Conservation (phyloP, 805 yeast genomes). For the Wickerhamiella hasegawae region DNA sequence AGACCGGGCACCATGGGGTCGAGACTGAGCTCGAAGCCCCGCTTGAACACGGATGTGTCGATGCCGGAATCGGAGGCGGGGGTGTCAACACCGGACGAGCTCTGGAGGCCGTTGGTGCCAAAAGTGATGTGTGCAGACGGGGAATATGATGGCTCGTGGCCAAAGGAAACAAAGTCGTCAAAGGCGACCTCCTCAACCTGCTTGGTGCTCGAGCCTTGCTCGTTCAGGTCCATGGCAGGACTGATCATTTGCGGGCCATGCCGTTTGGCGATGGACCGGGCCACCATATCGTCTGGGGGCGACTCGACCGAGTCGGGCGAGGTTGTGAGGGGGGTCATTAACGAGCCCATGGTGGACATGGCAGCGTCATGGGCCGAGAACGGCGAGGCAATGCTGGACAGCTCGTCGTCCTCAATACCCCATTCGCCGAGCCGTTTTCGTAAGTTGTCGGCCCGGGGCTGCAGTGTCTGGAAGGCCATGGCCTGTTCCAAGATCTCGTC, state of each 20-base stretch:
- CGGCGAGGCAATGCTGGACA: conserved; percentile 1
- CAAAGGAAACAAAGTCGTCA: background rate
- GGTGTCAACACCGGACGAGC: background rate
- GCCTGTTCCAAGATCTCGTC: conserved; percentile 4
- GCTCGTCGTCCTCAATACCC: conserved; percentile 3
- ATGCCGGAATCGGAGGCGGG: background rate
- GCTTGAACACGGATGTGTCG: no score
- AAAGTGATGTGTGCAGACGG: no score
- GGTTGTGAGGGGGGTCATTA: conserved; percentile 7
- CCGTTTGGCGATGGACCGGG: no score
- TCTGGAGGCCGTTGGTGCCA: no score
- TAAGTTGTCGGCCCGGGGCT: conserved; percentile 3
- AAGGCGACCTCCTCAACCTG: no score
- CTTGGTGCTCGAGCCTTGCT: no score
- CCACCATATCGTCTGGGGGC: no score
- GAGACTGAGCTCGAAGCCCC: conserved; percentile 2
- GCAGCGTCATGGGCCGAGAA: background rate
- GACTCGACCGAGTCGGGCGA: conserved; percentile 5
- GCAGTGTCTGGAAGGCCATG: background rate
- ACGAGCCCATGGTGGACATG: background rate
- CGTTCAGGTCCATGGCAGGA: background rate
- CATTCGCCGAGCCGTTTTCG: conserved; percentile 2
- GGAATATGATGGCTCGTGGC: no score
- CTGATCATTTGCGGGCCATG: no score
- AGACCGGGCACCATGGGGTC: conserved; percentile 4